phyloP scores from a whole-genome alignment of 768 basidiomycete species.

The Xerocomellus chrysenteron region DNA sequence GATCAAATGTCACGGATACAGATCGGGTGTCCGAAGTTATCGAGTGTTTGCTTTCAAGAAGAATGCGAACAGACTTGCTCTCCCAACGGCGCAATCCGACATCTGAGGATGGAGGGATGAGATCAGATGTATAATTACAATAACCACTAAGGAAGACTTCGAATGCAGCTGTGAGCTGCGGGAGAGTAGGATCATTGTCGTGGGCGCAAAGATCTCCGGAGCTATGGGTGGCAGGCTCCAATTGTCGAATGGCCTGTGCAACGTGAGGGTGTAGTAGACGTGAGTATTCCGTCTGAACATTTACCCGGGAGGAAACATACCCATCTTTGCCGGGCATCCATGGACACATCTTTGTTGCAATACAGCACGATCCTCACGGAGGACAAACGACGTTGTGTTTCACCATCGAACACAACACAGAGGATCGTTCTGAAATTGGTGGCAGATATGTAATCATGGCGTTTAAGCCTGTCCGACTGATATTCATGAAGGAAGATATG shows the following conservation, averaged over 20 bases:
- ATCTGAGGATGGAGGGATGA: background rate
- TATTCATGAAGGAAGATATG: no score
- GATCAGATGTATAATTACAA: no score
- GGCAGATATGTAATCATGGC: no score
- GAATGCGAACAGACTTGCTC: no score
- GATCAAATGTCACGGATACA: no score
- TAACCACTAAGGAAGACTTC: background rate
- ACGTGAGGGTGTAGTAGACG: background rate
- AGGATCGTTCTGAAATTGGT: background rate
- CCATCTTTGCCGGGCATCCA: background rate
- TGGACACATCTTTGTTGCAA: background rate
- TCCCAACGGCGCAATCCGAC: background rate
- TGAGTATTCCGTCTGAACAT: background rate
- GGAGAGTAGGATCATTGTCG: background rate
- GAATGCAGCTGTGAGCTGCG: background rate
- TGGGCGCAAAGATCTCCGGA: background rate
- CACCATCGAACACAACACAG: conserved; percentile 3
- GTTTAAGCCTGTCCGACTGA: no score
- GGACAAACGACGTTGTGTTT: background rate
- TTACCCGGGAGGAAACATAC: background rate
- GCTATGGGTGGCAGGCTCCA: background rate
- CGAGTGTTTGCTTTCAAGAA: no score
- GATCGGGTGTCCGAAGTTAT: no score
- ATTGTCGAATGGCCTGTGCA: background rate
- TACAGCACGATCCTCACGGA: conserved; percentile 1